These are phyloP conservation scores for Elongisporangium prolatum DNA, from an alignment of 352 stramenopile species.

Conservation along the genomic window DNA sequence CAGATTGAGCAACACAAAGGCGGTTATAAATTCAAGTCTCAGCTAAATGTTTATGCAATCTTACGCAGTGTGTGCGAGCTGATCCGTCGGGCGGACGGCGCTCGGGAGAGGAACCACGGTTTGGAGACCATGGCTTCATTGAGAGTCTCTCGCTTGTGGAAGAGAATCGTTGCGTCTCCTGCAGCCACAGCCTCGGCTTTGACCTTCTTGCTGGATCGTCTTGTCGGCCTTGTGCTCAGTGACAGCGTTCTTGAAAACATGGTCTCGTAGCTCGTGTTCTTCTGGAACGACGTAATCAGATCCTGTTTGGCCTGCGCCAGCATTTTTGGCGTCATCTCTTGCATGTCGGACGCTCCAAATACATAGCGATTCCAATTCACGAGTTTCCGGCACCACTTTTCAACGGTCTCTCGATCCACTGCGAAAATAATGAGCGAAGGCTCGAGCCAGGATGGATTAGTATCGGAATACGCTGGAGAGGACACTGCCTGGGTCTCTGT, in stretches of 20 bases:
- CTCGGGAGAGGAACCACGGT: not conserved
- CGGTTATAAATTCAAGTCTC: not conserved
- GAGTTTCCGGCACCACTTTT: conserved; percentile 46
- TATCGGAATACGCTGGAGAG: not conserved
- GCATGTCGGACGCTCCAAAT: conserved; percentile 19
- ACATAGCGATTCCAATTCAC: conserved; percentile 75
- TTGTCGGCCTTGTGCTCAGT: not conserved
- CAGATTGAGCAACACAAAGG: not conserved
- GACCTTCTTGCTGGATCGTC: not conserved
- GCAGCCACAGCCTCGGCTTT: not conserved
- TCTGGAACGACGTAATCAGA: conserved; percentile 30
- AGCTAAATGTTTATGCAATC: conserved; percentile 1
- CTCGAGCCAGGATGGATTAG: not conserved
- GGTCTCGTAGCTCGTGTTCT: conserved; percentile 4
- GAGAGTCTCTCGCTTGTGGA: not conserved
- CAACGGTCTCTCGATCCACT: conserved; percentile 37
- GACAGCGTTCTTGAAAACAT: conserved; percentile 10
- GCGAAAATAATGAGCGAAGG: conserved; percentile 47
- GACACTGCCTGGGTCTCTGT: not conserved
- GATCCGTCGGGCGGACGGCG: conserved; percentile 15
- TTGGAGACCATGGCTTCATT: conserved; percentile 10
- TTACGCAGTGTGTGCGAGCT: conserved; percentile 27
- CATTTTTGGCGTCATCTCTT: conserved; percentile 4
- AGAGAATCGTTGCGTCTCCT: not conserved
- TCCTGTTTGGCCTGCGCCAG: conserved; percentile 18